Evolutionary conservation across 1,284 basidiomycete genomes (phyloP).

Genomic region (Boletus sp.): DNA sequence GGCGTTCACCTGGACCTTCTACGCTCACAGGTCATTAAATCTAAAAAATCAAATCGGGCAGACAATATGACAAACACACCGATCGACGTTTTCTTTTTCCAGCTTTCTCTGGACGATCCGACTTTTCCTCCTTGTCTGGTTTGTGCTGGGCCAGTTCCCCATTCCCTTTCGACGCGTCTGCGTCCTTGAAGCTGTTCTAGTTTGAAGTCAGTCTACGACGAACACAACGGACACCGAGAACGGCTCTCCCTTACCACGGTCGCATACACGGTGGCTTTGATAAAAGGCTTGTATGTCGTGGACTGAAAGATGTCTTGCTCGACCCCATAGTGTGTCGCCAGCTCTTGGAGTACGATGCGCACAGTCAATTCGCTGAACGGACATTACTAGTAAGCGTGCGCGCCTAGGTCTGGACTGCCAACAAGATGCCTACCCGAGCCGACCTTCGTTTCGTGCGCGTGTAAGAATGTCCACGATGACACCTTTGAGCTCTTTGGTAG

Average conservation of each 20-base stretch:
- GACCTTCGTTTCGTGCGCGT: constrained; percentile 26
- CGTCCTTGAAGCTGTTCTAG: constrained; percentile 10
- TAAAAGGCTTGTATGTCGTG: constrained; percentile 40
- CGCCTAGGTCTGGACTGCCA: not conserved
- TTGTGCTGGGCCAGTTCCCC: not conserved
- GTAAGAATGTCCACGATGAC: constrained; percentile 28
- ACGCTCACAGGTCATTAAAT: not conserved
- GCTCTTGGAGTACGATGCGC: constrained; percentile 42
- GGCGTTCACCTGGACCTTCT: constrained; percentile 1
- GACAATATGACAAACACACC: constrained; percentile 11
- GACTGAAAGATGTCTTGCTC: constrained; percentile 38
- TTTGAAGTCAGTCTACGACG: not conserved
- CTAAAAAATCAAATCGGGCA: no score
- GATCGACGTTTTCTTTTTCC: constrained; percentile 10
- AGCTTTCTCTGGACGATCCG: not conserved
- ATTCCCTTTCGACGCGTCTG: not conserved
- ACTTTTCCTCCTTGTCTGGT: constrained; percentile 6
- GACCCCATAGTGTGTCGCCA: constrained; percentile 44
- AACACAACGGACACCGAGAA: not conserved
- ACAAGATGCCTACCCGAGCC: constrained; percentile 24
- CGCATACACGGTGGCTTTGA: constrained; percentile 41
- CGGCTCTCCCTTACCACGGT: constrained; percentile 38
- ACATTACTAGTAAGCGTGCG: no score
- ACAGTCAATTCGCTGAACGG: constrained; percentile 45
- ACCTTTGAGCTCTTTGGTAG: constrained; percentile 18